Base-by-base conservation (phyloP, 176 grass and related monocot species). In the Bolboschoenus planiculmis region DNA sequence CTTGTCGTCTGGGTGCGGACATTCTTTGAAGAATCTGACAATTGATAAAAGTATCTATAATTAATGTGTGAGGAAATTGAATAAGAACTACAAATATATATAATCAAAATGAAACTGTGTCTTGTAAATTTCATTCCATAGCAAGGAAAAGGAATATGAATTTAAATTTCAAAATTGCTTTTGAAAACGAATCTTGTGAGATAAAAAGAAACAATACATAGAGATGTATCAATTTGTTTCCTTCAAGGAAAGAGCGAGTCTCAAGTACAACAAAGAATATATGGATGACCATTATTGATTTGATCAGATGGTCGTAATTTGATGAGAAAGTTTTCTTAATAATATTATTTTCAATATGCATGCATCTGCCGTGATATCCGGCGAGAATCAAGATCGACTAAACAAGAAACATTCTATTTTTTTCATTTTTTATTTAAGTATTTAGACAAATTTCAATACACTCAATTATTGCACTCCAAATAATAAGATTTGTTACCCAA, bases 1-100 rank as follows among this genome's bases (percentile, higher is more conserved):
- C 83, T 97, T 97, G 88, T 97, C 94, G 15, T 97, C 94, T 2
- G 94, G 94, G 43, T 97, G 94, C 0, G 94, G 94, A 15, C 89
- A 97, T 60, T 91, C 89, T 86, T 97, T 97, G 84, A 93, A 97
- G 86, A 97, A 97, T 48, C 94, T 97, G 66, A 44, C 14, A 86
- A 79, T 63, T 68, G 58, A 56, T 39, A 76, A 85, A 86, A 11
- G 53, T 35, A 66, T n/a, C 13, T 48, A 16, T 42, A 40, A 35
- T 8, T 18, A 67, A 46, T 81, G 13, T n/a, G 31, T 36, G 8
- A 74, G 3, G 48, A 87, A 79, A 68, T 59, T 65, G 29, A 53
- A 18, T 9, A 84, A 84, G 40, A 46, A 39, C 16, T 40, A 76
- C 20, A 10, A 46, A 58, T 10, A 30, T 48, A 11, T 7, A 85